These are phyloP conservation scores for Iberis pinnata DNA, from an alignment of 345 rosid species.

Conservation along the genomic window DNA sequence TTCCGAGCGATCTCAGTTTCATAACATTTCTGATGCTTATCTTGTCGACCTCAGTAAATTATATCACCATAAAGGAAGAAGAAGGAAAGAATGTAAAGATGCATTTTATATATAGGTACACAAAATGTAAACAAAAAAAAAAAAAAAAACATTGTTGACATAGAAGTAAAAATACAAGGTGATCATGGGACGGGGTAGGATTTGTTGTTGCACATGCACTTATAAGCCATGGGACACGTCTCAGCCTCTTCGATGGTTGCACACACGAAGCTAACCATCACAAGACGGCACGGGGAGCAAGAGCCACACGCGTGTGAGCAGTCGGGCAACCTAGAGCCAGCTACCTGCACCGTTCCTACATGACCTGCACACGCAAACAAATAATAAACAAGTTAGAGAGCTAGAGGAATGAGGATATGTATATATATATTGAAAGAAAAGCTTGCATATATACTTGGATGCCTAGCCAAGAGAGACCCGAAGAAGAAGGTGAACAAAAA, in stretches of 20 bases:
- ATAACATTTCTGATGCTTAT: too few species aligned
- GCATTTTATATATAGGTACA: too few species aligned
- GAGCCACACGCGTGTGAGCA: constrained; percentile 94
- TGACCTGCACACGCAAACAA: constrained; percentile 17
- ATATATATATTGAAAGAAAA: constrained; percentile 20
- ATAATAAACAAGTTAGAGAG: constrained; percentile 10
- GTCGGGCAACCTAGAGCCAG: constrained; percentile 82
- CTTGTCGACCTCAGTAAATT: too few species aligned
- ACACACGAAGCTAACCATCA: constrained; percentile 89
- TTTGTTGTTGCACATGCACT: constrained; percentile 84
- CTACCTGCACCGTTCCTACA: constrained; percentile 57
- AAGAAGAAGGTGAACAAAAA: constrained; percentile 24
- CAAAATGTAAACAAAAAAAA: too few species aligned
- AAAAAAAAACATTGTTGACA: too few species aligned
- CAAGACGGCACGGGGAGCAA: constrained; percentile 79
- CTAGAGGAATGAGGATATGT: neutral
- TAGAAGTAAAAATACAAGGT: too few species aligned
- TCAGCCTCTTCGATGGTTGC: constrained; percentile 81
- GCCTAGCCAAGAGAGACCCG: constrained; percentile 26
- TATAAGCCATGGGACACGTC: constrained; percentile 95
- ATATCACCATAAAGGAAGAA: too few species aligned
- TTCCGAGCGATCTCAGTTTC: too few species aligned
- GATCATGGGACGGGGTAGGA: constrained; percentile 76
- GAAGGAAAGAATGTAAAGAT: too few species aligned
- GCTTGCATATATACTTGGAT: constrained; percentile 20